Evolutionary conservation across 2,329 filamentous ascomycete genomes (phyloP), one percentile per base, ranked within the genome.

Genomic region (Colletotrichum coccodes): DNA sequence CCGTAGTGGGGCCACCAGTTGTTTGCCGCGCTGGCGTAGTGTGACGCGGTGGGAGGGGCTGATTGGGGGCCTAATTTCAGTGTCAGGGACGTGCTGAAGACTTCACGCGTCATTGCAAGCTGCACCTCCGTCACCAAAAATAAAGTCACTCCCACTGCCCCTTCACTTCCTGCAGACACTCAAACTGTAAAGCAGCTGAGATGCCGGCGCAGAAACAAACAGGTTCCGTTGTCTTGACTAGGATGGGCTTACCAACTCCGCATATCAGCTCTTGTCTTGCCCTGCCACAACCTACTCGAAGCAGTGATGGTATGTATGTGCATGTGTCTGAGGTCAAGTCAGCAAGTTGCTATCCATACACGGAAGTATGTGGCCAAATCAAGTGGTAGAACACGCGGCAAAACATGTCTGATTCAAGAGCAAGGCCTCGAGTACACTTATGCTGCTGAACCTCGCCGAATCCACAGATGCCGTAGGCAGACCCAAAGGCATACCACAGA

Each of bases 161-260:
- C 42, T 40, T 49, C 47, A 47, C 49, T 47, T 49, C 49, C 46
- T 60, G 57, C 57, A 60, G 61, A 50, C 34, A 59, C 11, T 18
- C 28, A 57, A 69, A 69, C 66, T 60, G 54, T 66, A 69, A 69
- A 69, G 54, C 61, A 38, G 61, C 56, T 44, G 49, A 66, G 50
- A 65, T 64, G 66, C 42, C 49, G 32, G 40, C 65, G 65, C 58
- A 50, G 30, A 61, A 34, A 28, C 49, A 18, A 11, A 14, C 57
- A 6, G 46, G 44, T 21, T 14, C 7, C 7, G n/a, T 26, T 56
- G 26, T n/a, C n/a, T n/a, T n/a, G n/a, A n/a, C 28, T 16, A 46
- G 54, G 54, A 66, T 60, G 36, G 38, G 23, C 40, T 56, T 34
- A 21, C 30, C 53, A 50, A n/a, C n/a, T 64, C 34, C 21, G 38